These are phyloP conservation scores for Candida argentea DNA, from an alignment of 805 yeast species.

Conservation along the genomic window DNA sequence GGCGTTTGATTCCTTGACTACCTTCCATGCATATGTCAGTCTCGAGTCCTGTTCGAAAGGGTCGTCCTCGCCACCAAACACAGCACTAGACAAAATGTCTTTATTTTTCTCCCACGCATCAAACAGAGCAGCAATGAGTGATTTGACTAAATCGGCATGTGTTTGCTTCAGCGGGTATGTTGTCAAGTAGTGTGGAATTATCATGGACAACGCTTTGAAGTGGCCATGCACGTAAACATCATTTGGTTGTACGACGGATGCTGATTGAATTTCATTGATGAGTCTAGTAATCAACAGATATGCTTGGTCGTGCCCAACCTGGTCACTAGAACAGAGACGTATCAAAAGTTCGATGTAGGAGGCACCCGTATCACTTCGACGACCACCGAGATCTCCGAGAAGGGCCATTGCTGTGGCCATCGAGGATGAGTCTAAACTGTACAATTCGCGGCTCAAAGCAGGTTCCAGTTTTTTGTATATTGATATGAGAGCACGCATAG, in stretches of 20 bases:
- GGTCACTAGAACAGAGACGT: slow-evolving; percentile 3
- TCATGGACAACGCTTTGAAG: slow-evolving; percentile 46
- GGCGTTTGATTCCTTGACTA: slow-evolving; percentile 63
- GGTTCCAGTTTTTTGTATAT: no score
- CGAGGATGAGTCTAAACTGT: no score
- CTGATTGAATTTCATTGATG: slow-evolving; percentile 1
- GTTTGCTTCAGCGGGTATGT: no score
- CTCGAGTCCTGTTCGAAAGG: slow-evolving; percentile 32
- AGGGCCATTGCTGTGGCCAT: no score
- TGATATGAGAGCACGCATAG: slow-evolving; percentile 37
- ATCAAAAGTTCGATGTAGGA: slow-evolving; percentile 46
- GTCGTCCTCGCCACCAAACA: slow-evolving; percentile 30
- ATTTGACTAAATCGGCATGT: slow-evolving; percentile 5
- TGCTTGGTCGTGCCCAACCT: neutral
- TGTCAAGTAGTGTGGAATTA: slow-evolving; percentile 15
- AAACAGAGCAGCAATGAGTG: slow-evolving; percentile 11
- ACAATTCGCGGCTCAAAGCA: no score
- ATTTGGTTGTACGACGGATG: no score
- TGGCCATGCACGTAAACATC: slow-evolving; percentile 48
- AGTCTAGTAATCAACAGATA: neutral
- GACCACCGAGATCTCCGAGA: no score
- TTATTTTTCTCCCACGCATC: slow-evolving; percentile 36
- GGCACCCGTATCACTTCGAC: slow-evolving; percentile 76
- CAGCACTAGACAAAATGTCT: slow-evolving; percentile 51
- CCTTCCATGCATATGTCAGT: slow-evolving; percentile 59